phyloP scores from a whole-genome alignment of 2,329 filamentous ascomycete genomes.

The Coniochaeta sp. region DNA sequence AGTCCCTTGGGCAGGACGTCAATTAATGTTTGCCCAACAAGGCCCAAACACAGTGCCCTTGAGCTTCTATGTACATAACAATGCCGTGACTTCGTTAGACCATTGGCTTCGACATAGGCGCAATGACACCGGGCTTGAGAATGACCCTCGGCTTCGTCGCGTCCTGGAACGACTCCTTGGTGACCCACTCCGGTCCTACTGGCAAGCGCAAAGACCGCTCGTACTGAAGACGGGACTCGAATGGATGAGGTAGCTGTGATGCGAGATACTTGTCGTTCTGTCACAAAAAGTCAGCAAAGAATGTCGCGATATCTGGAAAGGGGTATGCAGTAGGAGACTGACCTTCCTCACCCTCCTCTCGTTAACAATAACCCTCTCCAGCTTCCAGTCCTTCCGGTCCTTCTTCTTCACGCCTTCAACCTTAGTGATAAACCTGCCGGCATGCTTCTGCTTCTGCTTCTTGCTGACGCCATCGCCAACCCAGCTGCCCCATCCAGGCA shows the following conservation, averaged over 20 bases:
- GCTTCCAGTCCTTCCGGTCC: constrained; percentile 72
- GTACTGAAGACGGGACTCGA: constrained; percentile 81
- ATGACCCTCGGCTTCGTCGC: constrained; percentile 82
- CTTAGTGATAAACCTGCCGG: constrained; percentile 55
- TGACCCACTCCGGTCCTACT: constrained; percentile 89
- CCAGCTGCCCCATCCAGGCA: constrained; percentile 94
- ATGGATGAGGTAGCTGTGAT: constrained; percentile 76
- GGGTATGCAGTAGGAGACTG: constrained; percentile 14
- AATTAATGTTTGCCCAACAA: too few species aligned
- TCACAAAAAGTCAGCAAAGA: background rate
- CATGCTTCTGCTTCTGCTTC: constrained; percentile 56
- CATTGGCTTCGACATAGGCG: constrained; percentile 74
- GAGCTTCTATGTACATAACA: background rate
- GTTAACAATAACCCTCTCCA: constrained; percentile 82
- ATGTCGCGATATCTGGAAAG: too few species aligned
- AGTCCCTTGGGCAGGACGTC: background rate
- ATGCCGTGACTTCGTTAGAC: background rate
- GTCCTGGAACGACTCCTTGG: constrained; percentile 90
- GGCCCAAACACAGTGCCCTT: background rate
- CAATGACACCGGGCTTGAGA: constrained; percentile 84
- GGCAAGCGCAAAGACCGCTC: constrained; percentile 81
- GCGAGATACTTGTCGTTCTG: constrained; percentile 85
- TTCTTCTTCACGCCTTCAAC: constrained; percentile 67
- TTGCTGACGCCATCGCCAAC: constrained; percentile 74
- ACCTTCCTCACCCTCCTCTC: constrained; percentile 88